Conservation (phyloP, 2,329 filamentous ascomycete genomes). For the Clarireedia monteithiana region DNA sequence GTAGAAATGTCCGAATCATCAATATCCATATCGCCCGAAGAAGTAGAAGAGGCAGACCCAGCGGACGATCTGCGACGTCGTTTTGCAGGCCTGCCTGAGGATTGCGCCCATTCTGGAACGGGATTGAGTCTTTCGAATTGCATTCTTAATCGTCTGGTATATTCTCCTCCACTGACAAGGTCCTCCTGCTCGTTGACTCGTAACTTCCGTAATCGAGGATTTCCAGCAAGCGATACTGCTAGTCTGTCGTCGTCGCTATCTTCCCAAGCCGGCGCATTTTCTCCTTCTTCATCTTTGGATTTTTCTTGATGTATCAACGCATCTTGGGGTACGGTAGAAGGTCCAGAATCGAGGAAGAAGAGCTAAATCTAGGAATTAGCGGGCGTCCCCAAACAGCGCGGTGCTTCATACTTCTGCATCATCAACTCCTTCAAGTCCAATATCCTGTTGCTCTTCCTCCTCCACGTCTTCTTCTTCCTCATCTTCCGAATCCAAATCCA, state of each 20-base stretch:
- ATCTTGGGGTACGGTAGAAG: conserved; percentile 19
- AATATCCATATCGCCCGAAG: conserved; percentile 41
- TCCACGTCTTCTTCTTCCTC: conserved; percentile 24
- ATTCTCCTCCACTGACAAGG: conserved; percentile 77
- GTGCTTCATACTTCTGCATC: conserved; percentile 53
- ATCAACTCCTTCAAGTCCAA: conserved; percentile 55
- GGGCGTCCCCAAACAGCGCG: background rate
- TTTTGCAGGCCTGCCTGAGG: conserved; percentile 42
- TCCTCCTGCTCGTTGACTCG: conserved; percentile 77
- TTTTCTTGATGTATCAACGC: conserved; percentile 16
- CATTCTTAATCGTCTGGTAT: conserved; percentile 68
- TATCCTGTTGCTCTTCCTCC: conserved; percentile 39
- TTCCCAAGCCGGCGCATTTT: conserved; percentile 64
- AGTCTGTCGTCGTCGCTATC: conserved; percentile 94
- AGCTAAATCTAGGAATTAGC: conserved; percentile 20
- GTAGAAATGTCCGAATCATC: conserved; percentile 55
- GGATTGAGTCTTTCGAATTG: conserved; percentile 61
- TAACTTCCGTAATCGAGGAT: conserved; percentile 73
- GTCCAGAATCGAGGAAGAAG: conserved; percentile 34
- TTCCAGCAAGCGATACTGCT: conserved; percentile 70
- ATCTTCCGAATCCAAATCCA: conserved; percentile 24
- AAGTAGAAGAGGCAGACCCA: conserved; percentile 31
- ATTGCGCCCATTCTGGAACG: conserved; percentile 52
- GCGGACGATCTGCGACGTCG: conserved; percentile 44
- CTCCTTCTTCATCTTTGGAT: conserved; percentile 32